Evolutionary conservation across 805 yeast genomes (phyloP).

Genomic region (Kodamaea kaohsiungensis): DNA sequence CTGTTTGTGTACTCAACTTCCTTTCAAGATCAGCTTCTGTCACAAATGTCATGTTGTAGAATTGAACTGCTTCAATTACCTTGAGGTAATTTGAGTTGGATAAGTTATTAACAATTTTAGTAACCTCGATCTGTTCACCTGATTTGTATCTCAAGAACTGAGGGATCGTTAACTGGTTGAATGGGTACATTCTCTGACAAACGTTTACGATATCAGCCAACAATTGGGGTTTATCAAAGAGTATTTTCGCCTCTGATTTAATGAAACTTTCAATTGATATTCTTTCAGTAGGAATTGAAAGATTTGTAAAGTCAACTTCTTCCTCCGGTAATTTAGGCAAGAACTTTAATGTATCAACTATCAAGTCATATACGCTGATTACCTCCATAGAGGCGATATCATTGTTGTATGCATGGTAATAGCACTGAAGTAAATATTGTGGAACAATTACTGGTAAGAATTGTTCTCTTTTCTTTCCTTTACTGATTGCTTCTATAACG

Average conservation of each 20-base stretch:
- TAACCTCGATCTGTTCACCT: conserved; percentile 3
- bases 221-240: conserved; percentile 15
- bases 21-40: neutral
- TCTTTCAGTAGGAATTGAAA: conserved; percentile 5
- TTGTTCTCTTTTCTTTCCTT: neutral
- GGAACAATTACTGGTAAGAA: conserved; percentile 1
- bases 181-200: conserved; percentile 35
- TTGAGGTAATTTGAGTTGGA: conserved; percentile 8
- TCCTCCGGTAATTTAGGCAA: neutral
- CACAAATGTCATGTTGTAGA: conserved; percentile 4
- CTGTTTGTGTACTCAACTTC: conserved; percentile 1
- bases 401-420: conserved; percentile 5
- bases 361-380: conserved; percentile 28
- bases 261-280: conserved; percentile 20
- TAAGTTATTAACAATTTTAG: conserved; percentile 1
- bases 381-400: conserved; percentile 19
- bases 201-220: conserved; percentile 25
- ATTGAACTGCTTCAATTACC: conserved; percentile 4
- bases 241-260: conserved; percentile 14
- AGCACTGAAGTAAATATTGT: conserved; percentile 4
- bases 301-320: neutral
- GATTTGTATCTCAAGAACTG: conserved; percentile 27
- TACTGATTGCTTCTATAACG: conserved; percentile 1
- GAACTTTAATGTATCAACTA: conserved; percentile 22
- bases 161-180: conserved; percentile 34